Percentiles rank a stretch among this genome's conserved stretches.
phyloP scores from a whole-genome alignment of 495 filamentous ascomycete genomes.

The Lineolata rhizophorae region DNA sequence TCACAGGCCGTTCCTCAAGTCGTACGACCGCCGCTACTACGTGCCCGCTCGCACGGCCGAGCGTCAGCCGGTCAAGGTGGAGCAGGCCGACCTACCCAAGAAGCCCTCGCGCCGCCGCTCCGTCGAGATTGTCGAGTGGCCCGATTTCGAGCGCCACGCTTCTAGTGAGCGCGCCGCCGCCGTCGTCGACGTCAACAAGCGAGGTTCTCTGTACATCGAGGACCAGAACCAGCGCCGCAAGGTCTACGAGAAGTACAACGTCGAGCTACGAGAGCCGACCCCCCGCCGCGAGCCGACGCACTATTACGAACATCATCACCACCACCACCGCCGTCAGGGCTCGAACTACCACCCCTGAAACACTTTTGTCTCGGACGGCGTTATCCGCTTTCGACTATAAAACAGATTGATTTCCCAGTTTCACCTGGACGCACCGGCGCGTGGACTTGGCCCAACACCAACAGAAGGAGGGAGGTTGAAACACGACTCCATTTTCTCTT shows the following conservation, averaged over 20 bases:
- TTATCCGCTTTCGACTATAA: too few species aligned
- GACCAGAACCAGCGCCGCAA: conserved; percentile 11
- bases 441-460: too few species aligned
- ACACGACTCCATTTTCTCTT: too few species aligned
- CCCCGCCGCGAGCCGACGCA: conserved; percentile 11
- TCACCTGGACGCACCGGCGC: too few species aligned
- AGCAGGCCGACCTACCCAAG: conserved; percentile 9
- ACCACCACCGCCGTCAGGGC: too few species aligned
- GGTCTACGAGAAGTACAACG: conserved; percentile 11
- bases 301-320: too few species aligned
- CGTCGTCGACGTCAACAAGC: conserved; percentile 7
- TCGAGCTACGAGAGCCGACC: conserved; percentile 17
- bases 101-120: conserved; percentile 6
- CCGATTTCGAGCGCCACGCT: too few species aligned
- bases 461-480: too few species aligned
- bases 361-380: too few species aligned
- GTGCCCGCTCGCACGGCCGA: conserved; percentile 9
- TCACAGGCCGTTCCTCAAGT: conserved; percentile 14
- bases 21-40: conserved; percentile 14
- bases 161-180: too few species aligned
- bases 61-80: conserved; percentile 7
- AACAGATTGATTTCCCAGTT: too few species aligned
- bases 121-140: conserved; percentile 13
- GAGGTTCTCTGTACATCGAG: conserved; percentile 17
- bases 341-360: too few species aligned